Conservation (phyloP, 495 filamentous ascomycete genomes). For the Annulohypoxylon stygium region DNA sequence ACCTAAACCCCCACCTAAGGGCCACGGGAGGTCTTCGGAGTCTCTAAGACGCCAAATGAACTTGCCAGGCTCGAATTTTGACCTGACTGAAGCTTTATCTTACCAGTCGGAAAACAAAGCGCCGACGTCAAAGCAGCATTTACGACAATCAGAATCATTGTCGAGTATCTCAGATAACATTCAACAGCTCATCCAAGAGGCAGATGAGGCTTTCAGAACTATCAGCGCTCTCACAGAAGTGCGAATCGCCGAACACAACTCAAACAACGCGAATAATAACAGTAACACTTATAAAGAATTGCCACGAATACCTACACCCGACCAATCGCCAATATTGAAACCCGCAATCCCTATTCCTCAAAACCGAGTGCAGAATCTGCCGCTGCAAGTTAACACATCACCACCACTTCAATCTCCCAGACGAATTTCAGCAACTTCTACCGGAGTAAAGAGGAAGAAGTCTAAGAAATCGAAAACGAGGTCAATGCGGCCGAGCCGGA, state of each 20-base stretch:
- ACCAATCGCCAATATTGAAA: slow-evolving; percentile 37
- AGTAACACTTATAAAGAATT: slow-evolving; percentile 23
- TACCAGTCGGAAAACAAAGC: slow-evolving; percentile 44
- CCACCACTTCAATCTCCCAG: slow-evolving; percentile 20
- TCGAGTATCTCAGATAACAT: slow-evolving; percentile 50
- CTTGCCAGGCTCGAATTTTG: slow-evolving; percentile 36
- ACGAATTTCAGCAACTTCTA: slow-evolving; percentile 26
- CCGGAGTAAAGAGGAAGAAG: slow-evolving; percentile 56
- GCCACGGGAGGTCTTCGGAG: slow-evolving; percentile 30
- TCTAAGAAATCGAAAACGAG: slow-evolving; percentile 55
- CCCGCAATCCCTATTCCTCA: slow-evolving; percentile 20
- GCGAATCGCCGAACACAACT: slow-evolving; percentile 29
- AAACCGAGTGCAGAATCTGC: slow-evolving; percentile 19
- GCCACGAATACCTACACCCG: slow-evolving; percentile 39
- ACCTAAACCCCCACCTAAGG: slow-evolving; percentile 31
- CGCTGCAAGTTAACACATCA: slow-evolving; percentile 14
- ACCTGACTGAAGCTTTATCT: slow-evolving; percentile 46
- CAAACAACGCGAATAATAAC: slow-evolving; percentile 2
- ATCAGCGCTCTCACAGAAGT: slow-evolving; percentile 54
- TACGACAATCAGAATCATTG: slow-evolving; percentile 35
- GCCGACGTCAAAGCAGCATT: slow-evolving; percentile 38
- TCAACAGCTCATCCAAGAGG: slow-evolving; percentile 60
- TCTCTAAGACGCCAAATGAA: slow-evolving; percentile 28
- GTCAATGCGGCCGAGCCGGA: slow-evolving; percentile 48
- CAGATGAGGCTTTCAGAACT: slow-evolving; percentile 59